Evolutionary conservation across 345 rosid species (phyloP), one percentile per base, ranked within the genome.

Genomic region (Turnera subulata): DNA sequence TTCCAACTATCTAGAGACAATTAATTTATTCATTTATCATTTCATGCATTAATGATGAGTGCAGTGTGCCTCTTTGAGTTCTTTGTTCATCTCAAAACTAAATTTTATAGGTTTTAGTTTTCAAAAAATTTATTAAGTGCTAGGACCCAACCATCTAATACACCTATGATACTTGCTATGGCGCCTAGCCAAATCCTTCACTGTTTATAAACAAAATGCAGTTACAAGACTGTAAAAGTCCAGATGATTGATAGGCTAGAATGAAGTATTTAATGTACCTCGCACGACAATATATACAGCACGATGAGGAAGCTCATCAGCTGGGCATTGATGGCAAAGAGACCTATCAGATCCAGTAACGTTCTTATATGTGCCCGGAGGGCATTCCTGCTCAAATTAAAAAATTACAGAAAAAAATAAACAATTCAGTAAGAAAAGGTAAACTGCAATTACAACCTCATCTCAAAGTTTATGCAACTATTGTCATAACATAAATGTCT

Each of bases 291-390:
- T 61, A 76, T 87, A 89, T 50, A 66, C 67, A 25, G 95, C 94
- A 70, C 99, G 99, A 59, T 56, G 77, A 42, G 99, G 97, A 77
- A 93, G 89, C 76, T 90, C 96, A 53, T 66, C 14, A 55, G 73
- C 64, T 40, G 97, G 97, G 61, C 99, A 93, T 39, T 58, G 76
- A 64, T 23, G 87, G 69, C 99, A 93, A 65, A 93, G 97, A 53
- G 84, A 71, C 44, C 65, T 55, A 67, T 87, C 92, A 55, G 97
- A 90, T 65, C 99, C 99, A 61, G 75, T 80, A 46, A 79, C 85
- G 58, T 89, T 89, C 80, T 93, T 93, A 65, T 71, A 90, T 32
- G 99, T 90, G 55, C 99, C 99, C 73, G 67, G 56, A 56, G 96
- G 99, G 66, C 99, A 93, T 81, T 93, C 99, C 99, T 87, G 79